phyloP scores from a whole-genome alignment of 768 basidiomycete genomes.

The Bullera alba region DNA sequence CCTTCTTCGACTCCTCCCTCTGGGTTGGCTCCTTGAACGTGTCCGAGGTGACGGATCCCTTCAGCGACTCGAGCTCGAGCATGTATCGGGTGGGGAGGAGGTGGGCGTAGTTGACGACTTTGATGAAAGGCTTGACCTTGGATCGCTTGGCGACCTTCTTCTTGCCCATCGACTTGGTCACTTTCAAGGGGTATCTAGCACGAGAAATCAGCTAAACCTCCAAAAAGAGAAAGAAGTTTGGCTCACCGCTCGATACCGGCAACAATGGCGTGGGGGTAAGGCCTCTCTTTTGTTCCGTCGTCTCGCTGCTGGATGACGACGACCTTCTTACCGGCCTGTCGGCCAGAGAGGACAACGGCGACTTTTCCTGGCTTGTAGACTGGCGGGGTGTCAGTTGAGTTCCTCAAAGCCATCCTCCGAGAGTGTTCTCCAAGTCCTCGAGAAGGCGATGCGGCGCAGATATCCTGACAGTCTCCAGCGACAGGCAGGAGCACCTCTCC shows the following conservation, averaged over 20 bases:
- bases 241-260: constrained; percentile 82
- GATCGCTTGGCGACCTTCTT: constrained; percentile 86
- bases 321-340: constrained; percentile 98
- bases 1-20: constrained; percentile 91
- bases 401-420: not conserved
- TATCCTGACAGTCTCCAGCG: too few species aligned
- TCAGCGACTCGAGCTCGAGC: constrained; percentile 89
- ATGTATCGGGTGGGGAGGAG: constrained; percentile 99
- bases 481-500: too few species aligned
- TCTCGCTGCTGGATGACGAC: constrained; percentile 97
- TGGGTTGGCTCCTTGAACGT: constrained; percentile 98
- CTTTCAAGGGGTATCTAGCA: constrained; percentile 81
- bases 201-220: not conserved
- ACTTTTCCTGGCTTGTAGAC: constrained; percentile 52
- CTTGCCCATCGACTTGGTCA: constrained; percentile 93
- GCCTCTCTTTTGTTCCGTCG: constrained; percentile 91
- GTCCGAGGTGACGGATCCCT: constrained; percentile 72
- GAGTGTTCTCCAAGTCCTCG: too few species aligned
- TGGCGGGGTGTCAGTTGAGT: constrained; percentile 3
- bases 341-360: constrained; percentile 89
- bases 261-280: constrained; percentile 96
- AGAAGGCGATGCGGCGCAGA: too few species aligned
- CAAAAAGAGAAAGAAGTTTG: not conserved
- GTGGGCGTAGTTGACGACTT: constrained; percentile 98
- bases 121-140: constrained; percentile 99